phyloP scores from a whole-genome alignment of 768 basidiomycete species.

The Gymnopilus junonius region DNA sequence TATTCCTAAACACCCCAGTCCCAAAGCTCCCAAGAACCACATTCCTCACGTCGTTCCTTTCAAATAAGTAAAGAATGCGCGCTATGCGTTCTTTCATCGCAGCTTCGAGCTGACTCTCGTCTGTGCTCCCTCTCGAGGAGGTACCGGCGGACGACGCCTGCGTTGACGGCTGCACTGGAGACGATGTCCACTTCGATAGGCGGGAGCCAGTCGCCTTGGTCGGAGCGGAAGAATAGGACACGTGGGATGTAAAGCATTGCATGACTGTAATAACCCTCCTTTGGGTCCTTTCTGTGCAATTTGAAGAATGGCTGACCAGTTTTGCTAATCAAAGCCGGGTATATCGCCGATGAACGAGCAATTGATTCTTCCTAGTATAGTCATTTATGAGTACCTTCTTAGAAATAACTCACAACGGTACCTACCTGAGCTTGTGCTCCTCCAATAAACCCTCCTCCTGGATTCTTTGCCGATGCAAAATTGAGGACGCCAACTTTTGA shows the following conservation, averaged over 20 bases:
- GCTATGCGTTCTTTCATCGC: slow-evolving; percentile 76
- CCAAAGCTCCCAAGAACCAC: slow-evolving; percentile 78
- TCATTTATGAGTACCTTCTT: too few relatives aligned
- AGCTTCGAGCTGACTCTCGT: slow-evolving; percentile 29
- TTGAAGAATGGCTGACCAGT: slow-evolving; percentile 60
- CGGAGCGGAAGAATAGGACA: slow-evolving; percentile 61
- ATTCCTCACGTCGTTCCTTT: slow-evolving; percentile 56
- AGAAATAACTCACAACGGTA: too few relatives aligned
- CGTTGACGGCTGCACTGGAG: slow-evolving; percentile 74
- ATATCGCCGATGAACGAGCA: slow-evolving; percentile 73
- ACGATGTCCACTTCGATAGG: slow-evolving; percentile 66
- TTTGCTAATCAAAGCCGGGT: slow-evolving; percentile 58
- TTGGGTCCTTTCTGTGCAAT: slow-evolving; percentile 49
- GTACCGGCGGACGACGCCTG: slow-evolving; percentile 41
- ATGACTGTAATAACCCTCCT: slow-evolving; percentile 66
- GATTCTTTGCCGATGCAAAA: slow-evolving; percentile 74
- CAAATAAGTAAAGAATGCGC: slow-evolving; percentile 64
- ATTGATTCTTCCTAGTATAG: slow-evolving; percentile 81
- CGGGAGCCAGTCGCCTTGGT: slow-evolving; percentile 55
- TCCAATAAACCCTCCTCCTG: slow-evolving; percentile 74
- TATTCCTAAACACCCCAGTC: slow-evolving; percentile 73
- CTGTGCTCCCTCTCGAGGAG: slow-evolving; percentile 13
- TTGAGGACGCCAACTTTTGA: slow-evolving; percentile 64
- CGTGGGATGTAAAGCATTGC: slow-evolving; percentile 73
- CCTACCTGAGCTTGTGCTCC: slow-evolving; percentile 58